Base-by-base conservation (phyloP, 1,284 basidiomycete species). In the Pulchroboletus neoregius region DNA sequence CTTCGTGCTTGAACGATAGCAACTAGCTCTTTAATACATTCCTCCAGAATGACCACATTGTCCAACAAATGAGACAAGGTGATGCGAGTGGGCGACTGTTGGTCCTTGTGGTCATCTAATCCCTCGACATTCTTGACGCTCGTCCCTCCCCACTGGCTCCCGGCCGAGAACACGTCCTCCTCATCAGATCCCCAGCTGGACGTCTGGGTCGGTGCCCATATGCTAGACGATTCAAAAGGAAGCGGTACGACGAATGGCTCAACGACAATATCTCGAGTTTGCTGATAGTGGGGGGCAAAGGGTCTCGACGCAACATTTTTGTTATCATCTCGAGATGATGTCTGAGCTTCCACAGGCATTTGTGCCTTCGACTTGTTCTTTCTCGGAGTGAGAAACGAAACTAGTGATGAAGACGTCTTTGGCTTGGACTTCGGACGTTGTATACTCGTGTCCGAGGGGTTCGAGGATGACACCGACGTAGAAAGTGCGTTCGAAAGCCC, bases 41-140 rank as follows among this genome's bases (percentile, higher is more conserved):
- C 95, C 68, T 99, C 94, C 51, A 99, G 67, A 42, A 99, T 83
- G 16, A 99, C 92, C 22, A 94, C 87, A 62, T 99, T 98, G 66
- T 99, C 96, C 58, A 99, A 70, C 48, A 96, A 65, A 53, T 81
- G 83, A 24, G 91, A 94, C 27, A 96, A 72, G 10, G 88, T 91
- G 23, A 92, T 77, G 13, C 48, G 60, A 2, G 66, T 72, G 22
- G 68, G 68, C 26, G 64, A 37, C 10, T 18, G 42, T 35, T 34
- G 46, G 61, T 49, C 70, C 61, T 45, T 65, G 60, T 38, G 54
- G 47, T 13, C 51, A 52, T 43, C 50, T 9, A 11, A 15, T 9
- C 58, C 56, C 43, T 65, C 64, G 2, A 68, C 58, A 66, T 64
- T 15, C 60, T 35, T 55, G 55, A 8, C 53, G 46, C 43, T 55